Evolutionary conservation across 1,139 yeast genomes (phyloP), one percentile per base, ranked within the genome.

Genomic region (Meyerozyma athensensis): DNA sequence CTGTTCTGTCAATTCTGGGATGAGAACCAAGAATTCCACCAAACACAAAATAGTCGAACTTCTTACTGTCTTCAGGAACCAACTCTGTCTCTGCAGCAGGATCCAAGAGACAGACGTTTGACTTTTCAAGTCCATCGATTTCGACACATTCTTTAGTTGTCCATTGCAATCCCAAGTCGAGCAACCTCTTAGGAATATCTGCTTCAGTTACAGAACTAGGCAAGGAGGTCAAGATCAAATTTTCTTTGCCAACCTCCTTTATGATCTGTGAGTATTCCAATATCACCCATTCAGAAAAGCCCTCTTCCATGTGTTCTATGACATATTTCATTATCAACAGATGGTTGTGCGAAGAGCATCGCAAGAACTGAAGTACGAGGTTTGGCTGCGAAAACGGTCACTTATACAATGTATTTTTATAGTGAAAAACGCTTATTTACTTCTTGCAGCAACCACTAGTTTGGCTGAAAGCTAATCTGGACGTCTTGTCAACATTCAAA

Each of bases 21-120:
- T 90, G 97, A 46, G 90, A 95, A 3, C 98, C 98, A 36, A 92
- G 72, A 39, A 92, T 92, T 30, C 98, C 98, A 7, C 97, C 98
- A 62, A 92, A 90, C 10, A 92, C 86, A 51, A 90, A 90, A 64
- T 83, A 90, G 45, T 89, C 95, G 51, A 83, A 90, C 37, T 68
- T 58, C 2, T 59, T 58, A 2, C 68, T 62, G 51, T 92, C 97
- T 37, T 61, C 70, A 2, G 97, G 95, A 4, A 65, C 69, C 44
- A 92, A 70, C 43, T 86, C 96, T 16, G 67, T 63, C 26, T 66
- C 71, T 0, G 97, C 97, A 33, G 87, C 78, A 10, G 97, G 98
- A 49, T 92, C 97, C 38, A 92, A 72, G 39, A 92, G 65, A 54
- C 97, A 89, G 3, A 89, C 87, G 39, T 78, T 68, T 6, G 74